A percentile compares a stretch with the other conserved stretches of the same genome.
Evolutionary conservation across 2,329 filamentous ascomycete species (phyloP).

Genomic region (Aquanectria penicillioides): DNA sequence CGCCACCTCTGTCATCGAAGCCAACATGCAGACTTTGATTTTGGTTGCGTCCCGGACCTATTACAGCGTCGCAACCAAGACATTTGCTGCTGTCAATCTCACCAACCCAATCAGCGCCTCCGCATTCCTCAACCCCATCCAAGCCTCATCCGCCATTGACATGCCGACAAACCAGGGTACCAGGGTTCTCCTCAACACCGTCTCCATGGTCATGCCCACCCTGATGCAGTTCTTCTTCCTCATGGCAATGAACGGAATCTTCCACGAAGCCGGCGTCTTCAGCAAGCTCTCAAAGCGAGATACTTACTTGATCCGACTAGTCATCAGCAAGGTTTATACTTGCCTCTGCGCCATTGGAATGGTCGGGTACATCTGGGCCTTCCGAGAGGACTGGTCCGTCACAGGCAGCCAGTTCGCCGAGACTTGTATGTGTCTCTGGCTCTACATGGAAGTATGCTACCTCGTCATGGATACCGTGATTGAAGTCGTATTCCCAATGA

Average conservation of each 20-base stretch:
- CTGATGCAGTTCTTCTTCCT: slow-evolving; percentile 46
- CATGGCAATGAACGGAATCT: slow-evolving; percentile 39
- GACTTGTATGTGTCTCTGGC: slow-evolving; percentile 48
- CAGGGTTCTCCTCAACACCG: slow-evolving; percentile 50
- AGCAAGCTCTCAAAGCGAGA: slow-evolving; percentile 37
- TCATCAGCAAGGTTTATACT: slow-evolving; percentile 45
- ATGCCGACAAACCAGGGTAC: slow-evolving; percentile 47
- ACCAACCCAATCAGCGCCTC: slow-evolving; percentile 38
- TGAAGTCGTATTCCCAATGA: slow-evolving; percentile 43
- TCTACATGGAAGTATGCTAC: slow-evolving; percentile 55
- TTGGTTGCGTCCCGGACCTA: slow-evolving; percentile 36
- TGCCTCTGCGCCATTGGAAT: slow-evolving; percentile 50
- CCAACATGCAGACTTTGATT: slow-evolving; percentile 43
- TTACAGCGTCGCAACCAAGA: slow-evolving; percentile 39
- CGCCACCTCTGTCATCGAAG: slow-evolving; percentile 39
- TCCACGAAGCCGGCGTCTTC: slow-evolving; percentile 12
- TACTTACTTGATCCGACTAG: slow-evolving; percentile 38
- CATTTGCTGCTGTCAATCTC: slow-evolving; percentile 33
- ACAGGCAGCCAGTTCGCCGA: slow-evolving; percentile 40
- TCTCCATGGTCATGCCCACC: slow-evolving; percentile 50
- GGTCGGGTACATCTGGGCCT: slow-evolving; percentile 56
- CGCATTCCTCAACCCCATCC: slow-evolving; percentile 48
- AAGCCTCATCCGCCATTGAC: slow-evolving; percentile 41
- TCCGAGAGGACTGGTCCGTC: slow-evolving; percentile 53
- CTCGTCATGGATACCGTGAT: slow-evolving; percentile 50